A percentile compares a stretch with the other conserved stretches of the same genome.
phyloP scores from a whole-genome alignment of 768 basidiomycete species.

The Mycena rebaudengoi region DNA sequence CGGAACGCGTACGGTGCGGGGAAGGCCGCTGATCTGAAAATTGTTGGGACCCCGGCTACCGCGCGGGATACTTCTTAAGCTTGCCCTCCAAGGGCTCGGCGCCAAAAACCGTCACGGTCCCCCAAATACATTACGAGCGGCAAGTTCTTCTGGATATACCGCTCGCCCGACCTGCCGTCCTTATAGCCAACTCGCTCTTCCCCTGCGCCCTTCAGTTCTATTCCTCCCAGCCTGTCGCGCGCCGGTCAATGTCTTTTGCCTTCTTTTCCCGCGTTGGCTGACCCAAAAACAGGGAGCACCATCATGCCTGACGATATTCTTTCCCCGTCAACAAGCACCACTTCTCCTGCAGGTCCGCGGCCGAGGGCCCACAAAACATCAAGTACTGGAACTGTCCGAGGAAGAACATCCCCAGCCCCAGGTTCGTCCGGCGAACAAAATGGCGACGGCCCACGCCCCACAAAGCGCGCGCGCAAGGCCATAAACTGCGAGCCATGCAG shows the following conservation, averaged over 20 bases:
- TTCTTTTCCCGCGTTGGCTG: conserved; percentile 23
- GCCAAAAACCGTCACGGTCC: too few species aligned
- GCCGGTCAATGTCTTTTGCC: conserved; percentile 18
- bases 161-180: conserved; percentile 21
- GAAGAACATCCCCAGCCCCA: conserved; percentile 57
- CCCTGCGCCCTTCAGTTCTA: neutral
- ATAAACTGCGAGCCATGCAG: conserved; percentile 92
- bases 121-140: conserved; percentile 19
- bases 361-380: conserved; percentile 50
- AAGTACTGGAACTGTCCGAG: conserved; percentile 55
- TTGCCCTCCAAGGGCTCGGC: neutral
- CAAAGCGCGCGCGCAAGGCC: conserved; percentile 86
- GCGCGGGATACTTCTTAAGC: neutral
- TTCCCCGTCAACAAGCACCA: conserved; percentile 38
- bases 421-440: conserved; percentile 51
- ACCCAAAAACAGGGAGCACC: conserved; percentile 38
- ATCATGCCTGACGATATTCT: conserved; percentile 51
- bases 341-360: conserved; percentile 50
- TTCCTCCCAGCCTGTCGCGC: conserved; percentile 12
- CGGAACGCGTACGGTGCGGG: too few species aligned
- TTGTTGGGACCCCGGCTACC: conserved; percentile 8
- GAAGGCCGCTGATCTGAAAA: too few species aligned
- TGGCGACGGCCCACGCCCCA: conserved; percentile 68
- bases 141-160: conserved; percentile 8
- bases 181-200: conserved; percentile 1